Base-by-base conservation (phyloP, 2,329 filamentous ascomycete genomes). In the Pyrenophora tritici-repentis region DNA sequence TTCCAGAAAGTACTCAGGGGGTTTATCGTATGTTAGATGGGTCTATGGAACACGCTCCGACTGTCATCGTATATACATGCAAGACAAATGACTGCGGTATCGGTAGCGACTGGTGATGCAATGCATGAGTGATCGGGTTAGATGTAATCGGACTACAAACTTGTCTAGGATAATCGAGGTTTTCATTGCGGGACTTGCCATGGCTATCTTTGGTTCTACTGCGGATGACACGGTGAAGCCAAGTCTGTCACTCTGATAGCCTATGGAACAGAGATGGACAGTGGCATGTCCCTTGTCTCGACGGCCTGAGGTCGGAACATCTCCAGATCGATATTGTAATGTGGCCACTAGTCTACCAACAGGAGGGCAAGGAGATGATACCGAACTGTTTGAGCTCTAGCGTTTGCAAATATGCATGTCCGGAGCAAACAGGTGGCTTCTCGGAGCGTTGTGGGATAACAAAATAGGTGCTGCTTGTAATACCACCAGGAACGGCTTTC, bases 121-220 rank as follows among this genome's bases (percentile, higher is more conserved):
- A 57, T 53, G 51, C 16, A 17, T 49, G 46, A 50, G 58, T 61
- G 58, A 58, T 62, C 51, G 50, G 45, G 38, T 50, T 53, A 49
- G 38, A 59, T 20, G 37, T 41, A 13, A 39, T 43, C 35, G 14
- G 46, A 36, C 34, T 37, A 37, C 32, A 20, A 52, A 53, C 46
- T 54, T 56, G 44, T 45, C 49, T 42, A 50, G 10, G 54, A 58
- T 58, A 16, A 22, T 55, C 45, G 56, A 58, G 42, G 53, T 14
- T 26, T 37, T 50, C 37, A 14, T 51, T 59, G 46, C 54, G 32
- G 42, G 48, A 42, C 35, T 31, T 40, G 35, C 14, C 40, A 37
- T 50, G 39, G 44, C 36, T 40, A 42, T 26, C 42, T 40, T 38
- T 47, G 17, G 22, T 20, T 40, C 17, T 40, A 36, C 35, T 34